Percentiles rank a stretch among this genome's conserved stretches.
phyloP scores from a whole-genome alignment of 768 basidiomycete genomes.

The Boletus eberwhitei region DNA sequence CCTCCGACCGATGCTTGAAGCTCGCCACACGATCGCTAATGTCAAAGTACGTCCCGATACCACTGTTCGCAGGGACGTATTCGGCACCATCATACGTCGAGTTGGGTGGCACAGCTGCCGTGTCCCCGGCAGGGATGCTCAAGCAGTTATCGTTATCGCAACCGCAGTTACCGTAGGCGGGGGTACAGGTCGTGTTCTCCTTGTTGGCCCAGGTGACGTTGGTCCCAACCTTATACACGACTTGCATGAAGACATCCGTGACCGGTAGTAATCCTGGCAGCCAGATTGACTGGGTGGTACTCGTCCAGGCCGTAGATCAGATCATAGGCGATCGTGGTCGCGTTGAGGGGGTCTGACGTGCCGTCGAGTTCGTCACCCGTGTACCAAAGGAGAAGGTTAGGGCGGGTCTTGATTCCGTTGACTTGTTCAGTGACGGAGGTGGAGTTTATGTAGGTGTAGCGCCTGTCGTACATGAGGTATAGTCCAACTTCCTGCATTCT shows the following conservation, averaged over 20 bases:
- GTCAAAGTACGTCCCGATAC: slow-evolving; percentile 51
- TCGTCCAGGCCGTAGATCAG: slow-evolving; percentile 57
- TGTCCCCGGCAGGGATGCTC: slow-evolving; percentile 41
- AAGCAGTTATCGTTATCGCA: slow-evolving; percentile 65
- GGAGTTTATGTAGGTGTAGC: slow-evolving; percentile 63
- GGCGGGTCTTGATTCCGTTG: slow-evolving; percentile 58
- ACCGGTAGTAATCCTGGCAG: slow-evolving; percentile 64
- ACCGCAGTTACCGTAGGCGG: slow-evolving; percentile 70
- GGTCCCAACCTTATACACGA: slow-evolving; percentile 48
- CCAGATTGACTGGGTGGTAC: slow-evolving; percentile 65
- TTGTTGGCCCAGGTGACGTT: slow-evolving; percentile 61
- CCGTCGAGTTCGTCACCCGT: slow-evolving; percentile 76
- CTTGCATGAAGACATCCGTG: slow-evolving; percentile 69
- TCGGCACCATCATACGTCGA: slow-evolving; percentile 13
- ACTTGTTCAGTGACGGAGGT: slow-evolving; percentile 66
- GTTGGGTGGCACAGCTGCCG: slow-evolving; percentile 25
- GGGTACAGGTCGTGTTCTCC: slow-evolving; percentile 62
- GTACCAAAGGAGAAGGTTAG: slow-evolving; percentile 72
- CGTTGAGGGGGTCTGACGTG: slow-evolving; percentile 60
- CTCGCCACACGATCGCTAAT: slow-evolving; percentile 65
- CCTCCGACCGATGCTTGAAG: slow-evolving; percentile 54
- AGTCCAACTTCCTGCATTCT: slow-evolving; percentile 66
- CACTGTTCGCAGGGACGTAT: slow-evolving; percentile 28
- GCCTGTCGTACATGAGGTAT: slow-evolving; percentile 86
- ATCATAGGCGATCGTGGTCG: no score